Evolutionary conservation across 2,329 filamentous ascomycete genomes (phyloP).

Genomic region (Cladophialophora chaetospira): DNA sequence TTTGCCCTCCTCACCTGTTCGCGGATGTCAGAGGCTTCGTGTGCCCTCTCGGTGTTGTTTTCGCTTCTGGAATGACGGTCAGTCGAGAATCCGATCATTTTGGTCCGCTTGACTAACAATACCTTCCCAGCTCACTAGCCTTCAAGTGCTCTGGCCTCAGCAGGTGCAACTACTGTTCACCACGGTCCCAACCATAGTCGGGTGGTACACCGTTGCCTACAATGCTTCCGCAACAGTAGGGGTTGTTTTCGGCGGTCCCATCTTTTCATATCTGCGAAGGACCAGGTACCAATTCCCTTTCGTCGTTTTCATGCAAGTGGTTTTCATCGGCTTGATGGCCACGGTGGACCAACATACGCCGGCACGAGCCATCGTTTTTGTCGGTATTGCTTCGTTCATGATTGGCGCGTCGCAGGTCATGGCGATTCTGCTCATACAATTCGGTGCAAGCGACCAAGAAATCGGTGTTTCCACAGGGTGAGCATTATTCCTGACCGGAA

Average conservation of each 20-base stretch:
- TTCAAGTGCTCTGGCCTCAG: constrained; percentile 19
- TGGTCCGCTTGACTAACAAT: neutral
- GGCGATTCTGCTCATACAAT: neutral
- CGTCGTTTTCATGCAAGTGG: neutral
- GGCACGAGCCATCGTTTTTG: constrained; percentile 5
- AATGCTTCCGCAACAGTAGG: neutral
- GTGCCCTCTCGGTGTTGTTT: constrained; percentile 1
- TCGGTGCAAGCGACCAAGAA: constrained; percentile 7
- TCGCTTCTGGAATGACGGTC: constrained; percentile 2
- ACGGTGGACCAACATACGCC: constrained; percentile 11
- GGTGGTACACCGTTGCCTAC: constrained; percentile 13
- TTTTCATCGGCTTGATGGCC: constrained; percentile 1
- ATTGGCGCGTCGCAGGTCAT: neutral
- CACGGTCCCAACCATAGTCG: neutral
- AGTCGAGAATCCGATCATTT: too few relatives aligned
- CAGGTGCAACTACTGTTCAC: constrained; percentile 11
- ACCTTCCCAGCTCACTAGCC: constrained; percentile 3
- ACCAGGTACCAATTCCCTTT: constrained; percentile 9
- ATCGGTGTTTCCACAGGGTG: constrained; percentile 14
- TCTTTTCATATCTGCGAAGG: too few relatives aligned
- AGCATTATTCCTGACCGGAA: neutral
- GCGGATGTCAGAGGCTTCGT: constrained; percentile 4
- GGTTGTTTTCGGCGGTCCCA: too few relatives aligned
- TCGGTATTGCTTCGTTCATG: neutral
- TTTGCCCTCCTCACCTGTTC: constrained; percentile 16